Conservation (phyloP, 495 filamentous ascomycete genomes). For the Xylaria sp. region DNA sequence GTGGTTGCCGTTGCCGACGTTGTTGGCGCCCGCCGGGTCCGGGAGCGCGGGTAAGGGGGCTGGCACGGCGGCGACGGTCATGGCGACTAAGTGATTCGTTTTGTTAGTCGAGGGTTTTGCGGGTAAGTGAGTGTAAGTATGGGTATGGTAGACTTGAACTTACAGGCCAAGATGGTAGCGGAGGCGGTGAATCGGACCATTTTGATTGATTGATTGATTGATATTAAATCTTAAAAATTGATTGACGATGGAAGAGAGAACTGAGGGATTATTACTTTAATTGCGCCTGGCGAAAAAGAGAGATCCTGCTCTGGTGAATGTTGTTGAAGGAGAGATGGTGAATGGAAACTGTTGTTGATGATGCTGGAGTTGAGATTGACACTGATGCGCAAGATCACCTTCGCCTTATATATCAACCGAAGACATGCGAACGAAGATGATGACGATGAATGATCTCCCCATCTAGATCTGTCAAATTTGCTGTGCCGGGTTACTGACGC, state of each 20-base stretch:
- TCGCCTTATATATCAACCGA: conserved; percentile 10
- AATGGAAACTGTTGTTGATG: conserved; percentile 7
- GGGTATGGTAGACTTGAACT: too few relatives aligned
- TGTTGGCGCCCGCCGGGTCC: conserved; percentile 45
- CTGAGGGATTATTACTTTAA: background rate
- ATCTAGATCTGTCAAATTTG: background rate
- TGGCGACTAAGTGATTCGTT: conserved; percentile 16
- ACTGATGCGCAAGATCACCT: background rate
- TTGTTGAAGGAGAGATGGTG: conserved; percentile 2
- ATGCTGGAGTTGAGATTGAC: background rate
- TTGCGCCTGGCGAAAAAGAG: conserved; percentile 1
- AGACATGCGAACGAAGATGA: background rate
- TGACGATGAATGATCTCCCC: background rate
- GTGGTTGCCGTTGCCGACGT: conserved; percentile 45
- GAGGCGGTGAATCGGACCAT: conserved; percentile 24
- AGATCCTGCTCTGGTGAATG: conserved; percentile 17
- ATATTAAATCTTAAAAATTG: background rate
- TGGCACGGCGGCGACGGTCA: conserved; percentile 30
- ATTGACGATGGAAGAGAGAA: background rate
- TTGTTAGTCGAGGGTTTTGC: background rate
- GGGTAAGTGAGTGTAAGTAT: background rate
- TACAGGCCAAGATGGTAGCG: conserved; percentile 21
- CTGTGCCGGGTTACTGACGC: conserved; percentile 11
- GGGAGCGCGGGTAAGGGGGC: conserved; percentile 26
- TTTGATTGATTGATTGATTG: conserved; percentile 11